These are phyloP conservation scores for Haplosporangium gracile DNA, from an alignment of 192 early-diverging fungal genomes.

Conservation along the genomic window DNA sequence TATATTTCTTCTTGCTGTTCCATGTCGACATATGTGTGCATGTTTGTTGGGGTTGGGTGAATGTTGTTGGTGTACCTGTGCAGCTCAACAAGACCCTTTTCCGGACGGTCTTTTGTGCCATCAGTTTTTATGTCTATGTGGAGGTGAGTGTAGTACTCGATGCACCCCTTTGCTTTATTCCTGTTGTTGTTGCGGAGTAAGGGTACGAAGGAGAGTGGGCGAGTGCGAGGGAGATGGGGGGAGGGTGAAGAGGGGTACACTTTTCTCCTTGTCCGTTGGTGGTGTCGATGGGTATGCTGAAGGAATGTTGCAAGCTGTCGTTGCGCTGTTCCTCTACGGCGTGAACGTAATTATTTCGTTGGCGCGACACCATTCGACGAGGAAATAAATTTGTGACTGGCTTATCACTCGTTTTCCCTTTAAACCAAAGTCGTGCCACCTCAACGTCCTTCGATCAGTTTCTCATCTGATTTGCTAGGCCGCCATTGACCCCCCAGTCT, in stretches of 20 bases:
- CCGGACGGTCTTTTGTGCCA: constrained; percentile 26
- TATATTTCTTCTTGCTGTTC: not conserved
- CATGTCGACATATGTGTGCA: not conserved
- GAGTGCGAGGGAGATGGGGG: no score
- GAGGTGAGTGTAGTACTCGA: not conserved
- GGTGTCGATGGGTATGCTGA: not conserved
- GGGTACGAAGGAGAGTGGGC: no score
- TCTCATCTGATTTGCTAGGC: no score
- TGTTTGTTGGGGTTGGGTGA: not conserved
- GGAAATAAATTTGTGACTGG: not conserved
- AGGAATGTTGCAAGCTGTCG: not conserved
- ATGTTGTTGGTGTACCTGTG: constrained; percentile 26
- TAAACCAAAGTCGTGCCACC: no score
- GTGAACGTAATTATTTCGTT: not conserved
- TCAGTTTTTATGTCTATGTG: not conserved
- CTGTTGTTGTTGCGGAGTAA: no score
- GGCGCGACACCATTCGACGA: not conserved
- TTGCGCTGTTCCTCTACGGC: not conserved
- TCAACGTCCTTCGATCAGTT: no score
- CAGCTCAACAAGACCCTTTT: constrained; percentile 40
- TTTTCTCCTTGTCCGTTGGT: not conserved
- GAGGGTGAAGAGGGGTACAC: no score
- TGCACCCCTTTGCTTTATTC: not conserved
- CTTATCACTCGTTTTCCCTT: no score
- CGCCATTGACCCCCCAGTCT: no score